These are phyloP conservation scores for Phytophthora pisi DNA, from an alignment of 352 stramenopile species.

Conservation along the genomic window DNA sequence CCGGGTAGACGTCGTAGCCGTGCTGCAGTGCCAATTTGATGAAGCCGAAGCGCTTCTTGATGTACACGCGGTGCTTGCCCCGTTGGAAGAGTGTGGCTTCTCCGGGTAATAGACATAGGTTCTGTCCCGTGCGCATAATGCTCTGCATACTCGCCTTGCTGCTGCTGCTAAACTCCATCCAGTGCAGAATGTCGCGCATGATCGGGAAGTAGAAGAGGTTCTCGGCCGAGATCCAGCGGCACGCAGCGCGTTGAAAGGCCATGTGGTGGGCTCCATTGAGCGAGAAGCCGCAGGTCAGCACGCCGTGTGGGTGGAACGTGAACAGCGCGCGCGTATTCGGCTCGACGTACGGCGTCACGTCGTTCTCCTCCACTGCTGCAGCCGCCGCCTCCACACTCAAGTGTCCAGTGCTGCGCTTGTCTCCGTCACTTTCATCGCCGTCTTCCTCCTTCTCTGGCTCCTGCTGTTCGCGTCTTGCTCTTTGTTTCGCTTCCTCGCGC, in stretches of 20 bases:
- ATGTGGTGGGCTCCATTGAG: slow-evolving; percentile 63
- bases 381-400: slow-evolving; percentile 10
- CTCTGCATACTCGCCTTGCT: slow-evolving; percentile 53
- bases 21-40: slow-evolving; percentile 93
- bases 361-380: slow-evolving; percentile 24
- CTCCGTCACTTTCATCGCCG: background rate
- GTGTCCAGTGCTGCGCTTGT: background rate
- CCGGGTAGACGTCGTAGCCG: slow-evolving; percentile 86
- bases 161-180: slow-evolving; percentile 66
- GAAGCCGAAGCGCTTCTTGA: slow-evolving; percentile 93
- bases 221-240: slow-evolving; percentile 69
- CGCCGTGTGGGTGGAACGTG: slow-evolving; percentile 73
- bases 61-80: slow-evolving; percentile 88
- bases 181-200: slow-evolving; percentile 71
- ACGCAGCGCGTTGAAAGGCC: slow-evolving; percentile 50
- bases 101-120: slow-evolving; percentile 87
- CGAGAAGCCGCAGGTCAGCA: slow-evolving; percentile 58
- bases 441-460: slow-evolving; percentile 24
- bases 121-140: slow-evolving; percentile 61
- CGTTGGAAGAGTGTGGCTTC: slow-evolving; percentile 91
- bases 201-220: slow-evolving; percentile 76
- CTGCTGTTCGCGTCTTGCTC: background rate
- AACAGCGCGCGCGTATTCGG: slow-evolving; percentile 32
- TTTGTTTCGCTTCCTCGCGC: slow-evolving; percentile 21
- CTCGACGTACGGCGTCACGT: slow-evolving; percentile 18